A percentile compares a stretch with the other conserved stretches of the same genome.
phyloP scores from a whole-genome alignment of 257 asterid genomes.

The Fraxinus americana region DNA sequence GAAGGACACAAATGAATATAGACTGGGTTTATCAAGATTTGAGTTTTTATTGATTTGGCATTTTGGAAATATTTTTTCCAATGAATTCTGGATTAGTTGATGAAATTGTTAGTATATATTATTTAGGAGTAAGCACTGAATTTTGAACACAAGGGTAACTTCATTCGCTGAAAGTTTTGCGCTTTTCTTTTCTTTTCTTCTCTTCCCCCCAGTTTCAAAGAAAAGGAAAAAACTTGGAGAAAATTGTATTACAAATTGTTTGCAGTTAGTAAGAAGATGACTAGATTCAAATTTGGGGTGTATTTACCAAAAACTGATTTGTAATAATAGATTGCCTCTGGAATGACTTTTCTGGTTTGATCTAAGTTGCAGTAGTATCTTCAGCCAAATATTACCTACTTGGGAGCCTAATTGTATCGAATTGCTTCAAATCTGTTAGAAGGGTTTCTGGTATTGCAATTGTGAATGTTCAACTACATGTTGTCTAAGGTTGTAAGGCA shows the following conservation, averaged over 20 bases:
- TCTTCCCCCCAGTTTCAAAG: background rate
- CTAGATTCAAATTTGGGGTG: background rate
- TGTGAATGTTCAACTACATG: background rate
- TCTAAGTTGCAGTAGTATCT: background rate
- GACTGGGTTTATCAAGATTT: background rate
- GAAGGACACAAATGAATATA: background rate
- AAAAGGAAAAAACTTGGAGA: background rate
- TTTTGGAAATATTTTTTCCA: background rate
- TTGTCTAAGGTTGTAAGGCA: background rate
- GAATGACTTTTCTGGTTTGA: background rate
- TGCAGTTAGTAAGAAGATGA: background rate
- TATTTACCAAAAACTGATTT: too few relatives aligned
- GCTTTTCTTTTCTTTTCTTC: background rate
- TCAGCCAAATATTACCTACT: background rate
- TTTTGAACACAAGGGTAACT: background rate
- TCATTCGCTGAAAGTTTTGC: background rate
- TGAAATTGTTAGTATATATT: background rate
- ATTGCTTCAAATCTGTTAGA: background rate
- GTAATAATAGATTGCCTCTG: background rate
- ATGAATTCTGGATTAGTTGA: background rate
- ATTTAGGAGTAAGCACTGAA: background rate
- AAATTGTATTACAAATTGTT: background rate
- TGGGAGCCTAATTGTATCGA: background rate
- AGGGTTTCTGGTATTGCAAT: background rate
- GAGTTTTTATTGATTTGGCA: background rate